Evolutionary conservation across 1,284 basidiomycete species (phyloP).

Genomic region (Leccinum ponderosum): DNA sequence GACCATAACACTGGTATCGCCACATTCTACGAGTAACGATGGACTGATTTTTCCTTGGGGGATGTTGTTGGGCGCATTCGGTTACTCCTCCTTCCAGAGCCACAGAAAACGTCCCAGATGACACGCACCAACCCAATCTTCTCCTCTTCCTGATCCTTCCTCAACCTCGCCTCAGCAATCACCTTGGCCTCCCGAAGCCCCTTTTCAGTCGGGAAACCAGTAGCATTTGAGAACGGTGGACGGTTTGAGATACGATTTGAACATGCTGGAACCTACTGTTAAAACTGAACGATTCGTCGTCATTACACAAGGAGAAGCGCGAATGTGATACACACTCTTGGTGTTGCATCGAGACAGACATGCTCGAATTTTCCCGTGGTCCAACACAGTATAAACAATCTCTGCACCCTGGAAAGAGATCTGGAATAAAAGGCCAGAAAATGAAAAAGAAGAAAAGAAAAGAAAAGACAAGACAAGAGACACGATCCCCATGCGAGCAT

Average conservation of each 20-base stretch:
- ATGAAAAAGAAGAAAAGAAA: not conserved
- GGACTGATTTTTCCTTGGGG: too few relatives aligned
- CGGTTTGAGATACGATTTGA: slow-evolving; percentile 66
- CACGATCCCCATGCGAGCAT: not conserved
- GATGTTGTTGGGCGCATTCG: too few relatives aligned
- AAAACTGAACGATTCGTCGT: not conserved
- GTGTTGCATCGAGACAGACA: slow-evolving; percentile 51
- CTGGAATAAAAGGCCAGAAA: not conserved
- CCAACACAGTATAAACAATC: slow-evolving; percentile 73
- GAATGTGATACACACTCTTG: slow-evolving; percentile 49
- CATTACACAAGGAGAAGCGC: not conserved
- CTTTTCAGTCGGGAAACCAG: slow-evolving; percentile 73
- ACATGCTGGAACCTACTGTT: slow-evolving; percentile 47
- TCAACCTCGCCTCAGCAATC: slow-evolving; percentile 58
- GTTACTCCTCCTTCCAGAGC: not conserved
- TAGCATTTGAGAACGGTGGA: slow-evolving; percentile 68
- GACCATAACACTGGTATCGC: too few relatives aligned
- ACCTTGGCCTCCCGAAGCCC: slow-evolving; percentile 70
- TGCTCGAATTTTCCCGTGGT: slow-evolving; percentile 83
- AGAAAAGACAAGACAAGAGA: too few relatives aligned
- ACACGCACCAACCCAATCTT: slow-evolving; percentile 66
- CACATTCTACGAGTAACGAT: too few relatives aligned
- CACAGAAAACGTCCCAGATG: not conserved
- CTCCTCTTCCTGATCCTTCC: slow-evolving; percentile 71
- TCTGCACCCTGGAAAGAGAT: slow-evolving; percentile 60